Conservation (phyloP, 2,329 filamentous ascomycete species). For the Grosmannia penicillata region DNA sequence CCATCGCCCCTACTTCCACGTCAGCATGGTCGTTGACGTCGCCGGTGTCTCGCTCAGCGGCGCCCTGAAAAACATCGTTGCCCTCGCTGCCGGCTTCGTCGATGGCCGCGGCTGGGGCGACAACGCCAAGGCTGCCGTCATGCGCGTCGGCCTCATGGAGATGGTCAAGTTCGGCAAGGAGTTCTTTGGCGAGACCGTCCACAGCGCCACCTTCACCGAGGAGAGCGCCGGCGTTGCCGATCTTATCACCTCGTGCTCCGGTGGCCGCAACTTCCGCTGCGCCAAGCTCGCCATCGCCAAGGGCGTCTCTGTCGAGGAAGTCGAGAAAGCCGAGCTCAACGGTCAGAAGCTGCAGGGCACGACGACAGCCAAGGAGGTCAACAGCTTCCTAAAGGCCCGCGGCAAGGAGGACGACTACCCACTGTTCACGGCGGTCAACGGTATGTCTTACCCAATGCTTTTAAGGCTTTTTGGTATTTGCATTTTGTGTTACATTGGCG, state of each 20-base stretch:
- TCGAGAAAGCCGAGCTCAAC: conserved; percentile 81
- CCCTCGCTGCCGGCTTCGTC: conserved; percentile 85
- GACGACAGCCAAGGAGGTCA: conserved; percentile 79
- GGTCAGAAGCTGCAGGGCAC: conserved; percentile 96
- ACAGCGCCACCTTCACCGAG: conserved; percentile 84
- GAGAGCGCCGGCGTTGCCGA: conserved; percentile 92
- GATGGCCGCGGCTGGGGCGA: conserved; percentile 95
- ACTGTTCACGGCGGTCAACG: conserved; percentile 78
- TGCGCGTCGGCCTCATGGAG: conserved; percentile 89
- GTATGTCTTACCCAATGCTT: conserved; percentile 8
- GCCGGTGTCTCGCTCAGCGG: conserved; percentile 90
- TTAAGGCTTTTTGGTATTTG: not conserved
- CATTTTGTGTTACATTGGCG: too few species aligned
- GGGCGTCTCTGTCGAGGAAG: conserved; percentile 66
- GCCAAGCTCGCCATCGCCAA: conserved; percentile 76
- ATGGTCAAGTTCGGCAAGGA: conserved; percentile 92
- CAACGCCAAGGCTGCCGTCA: conserved; percentile 96
- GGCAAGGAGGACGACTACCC: conserved; percentile 75
- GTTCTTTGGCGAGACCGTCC: conserved; percentile 76
- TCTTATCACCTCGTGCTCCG: conserved; percentile 83
- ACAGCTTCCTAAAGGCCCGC: conserved; percentile 69
- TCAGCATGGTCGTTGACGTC: conserved; percentile 87
- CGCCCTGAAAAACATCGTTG: conserved; percentile 93
- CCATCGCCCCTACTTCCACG: conserved; percentile 94
- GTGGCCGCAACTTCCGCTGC: conserved; percentile 87